Evolutionary conservation across 2,329 filamentous ascomycete species (phyloP).

Genomic region (Beauveria brongniartii): DNA sequence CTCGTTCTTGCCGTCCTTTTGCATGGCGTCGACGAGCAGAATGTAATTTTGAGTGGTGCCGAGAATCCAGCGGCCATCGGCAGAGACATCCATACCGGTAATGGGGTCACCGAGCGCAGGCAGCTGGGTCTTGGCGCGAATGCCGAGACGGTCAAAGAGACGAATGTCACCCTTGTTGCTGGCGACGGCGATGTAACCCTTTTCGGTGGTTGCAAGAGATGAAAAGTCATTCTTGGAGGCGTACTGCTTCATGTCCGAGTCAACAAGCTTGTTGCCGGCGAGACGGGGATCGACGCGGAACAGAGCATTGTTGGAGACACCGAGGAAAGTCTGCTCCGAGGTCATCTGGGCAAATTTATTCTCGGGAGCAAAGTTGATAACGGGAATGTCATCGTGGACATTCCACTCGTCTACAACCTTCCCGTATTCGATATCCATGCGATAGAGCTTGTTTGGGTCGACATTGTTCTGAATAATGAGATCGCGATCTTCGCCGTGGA

Average conservation of each 20-base stretch:
- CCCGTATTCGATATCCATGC: slow-evolving; percentile 96
- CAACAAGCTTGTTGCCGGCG: slow-evolving; percentile 84
- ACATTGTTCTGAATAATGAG: slow-evolving; percentile 78
- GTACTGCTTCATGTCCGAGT: slow-evolving; percentile 91
- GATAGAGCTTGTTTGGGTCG: slow-evolving; percentile 85
- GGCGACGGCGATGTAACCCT: slow-evolving; percentile 93
- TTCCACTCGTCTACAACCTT: slow-evolving; percentile 99
- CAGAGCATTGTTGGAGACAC: slow-evolving; percentile 84
- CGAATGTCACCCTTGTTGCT: slow-evolving; percentile 98
- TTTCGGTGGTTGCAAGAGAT: slow-evolving; percentile 85
- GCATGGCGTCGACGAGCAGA: slow-evolving; percentile 82
- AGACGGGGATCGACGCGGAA: slow-evolving; percentile 91
- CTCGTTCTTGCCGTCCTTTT: slow-evolving; percentile 90
- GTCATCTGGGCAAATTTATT: slow-evolving; percentile 99
- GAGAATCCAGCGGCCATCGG: slow-evolving; percentile 91
- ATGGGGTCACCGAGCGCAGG: slow-evolving; percentile 93
- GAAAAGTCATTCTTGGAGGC: slow-evolving; percentile 96
- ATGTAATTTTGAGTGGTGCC: slow-evolving; percentile 93
- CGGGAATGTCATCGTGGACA: slow-evolving; percentile 89
- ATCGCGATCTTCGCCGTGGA: slow-evolving; percentile 82
- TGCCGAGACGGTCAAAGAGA: slow-evolving; percentile 90
- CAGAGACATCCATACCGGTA: slow-evolving; percentile 88
- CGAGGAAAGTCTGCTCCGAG: slow-evolving; percentile 87
- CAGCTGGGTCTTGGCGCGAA: slow-evolving; percentile 95
- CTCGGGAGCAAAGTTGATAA: slow-evolving; percentile 86